Evolutionary conservation across 2,329 filamentous ascomycete genomes (phyloP).

Genomic region (Fusarium temperatum): DNA sequence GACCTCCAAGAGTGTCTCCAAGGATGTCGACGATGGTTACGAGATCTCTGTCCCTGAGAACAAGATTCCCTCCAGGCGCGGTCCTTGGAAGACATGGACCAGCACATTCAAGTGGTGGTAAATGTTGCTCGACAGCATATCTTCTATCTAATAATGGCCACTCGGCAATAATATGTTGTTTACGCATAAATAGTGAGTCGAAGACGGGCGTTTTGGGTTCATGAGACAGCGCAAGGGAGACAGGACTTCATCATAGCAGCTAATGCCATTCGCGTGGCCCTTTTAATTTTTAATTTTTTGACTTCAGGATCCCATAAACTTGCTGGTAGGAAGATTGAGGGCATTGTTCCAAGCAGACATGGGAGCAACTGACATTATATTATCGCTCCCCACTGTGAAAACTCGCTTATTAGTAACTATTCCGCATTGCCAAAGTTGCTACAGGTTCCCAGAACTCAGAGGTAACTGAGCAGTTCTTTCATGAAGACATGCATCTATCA

Average conservation of each 20-base stretch:
- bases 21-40: constrained; percentile 36
- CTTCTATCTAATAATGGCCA: not conserved
- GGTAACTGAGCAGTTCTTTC: no score
- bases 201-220: constrained; percentile 2
- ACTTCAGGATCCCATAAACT: no score
- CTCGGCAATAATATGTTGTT: not conserved
- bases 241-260: constrained; percentile 10
- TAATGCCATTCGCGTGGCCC: not conserved
- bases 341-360: not conserved
- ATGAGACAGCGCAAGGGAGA: constrained; percentile 8
- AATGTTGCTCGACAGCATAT: not conserved
- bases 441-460: no score
- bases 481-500: not conserved
- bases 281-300: constrained; percentile 4
- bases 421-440: no score
- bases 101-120: constrained; percentile 27
- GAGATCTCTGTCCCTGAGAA: constrained; percentile 33
- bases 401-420: no score
- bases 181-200: not conserved
- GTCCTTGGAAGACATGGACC: constrained; percentile 24
- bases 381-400: no score
- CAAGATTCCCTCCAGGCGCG: constrained; percentile 36
- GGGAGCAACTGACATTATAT: not conserved
- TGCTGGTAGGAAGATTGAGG: not conserved
- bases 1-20: constrained; percentile 40